These are phyloP conservation scores for Fusarium newnesense DNA, from an alignment of 2,329 filamentous ascomycete genomes.

Conservation along the genomic window DNA sequence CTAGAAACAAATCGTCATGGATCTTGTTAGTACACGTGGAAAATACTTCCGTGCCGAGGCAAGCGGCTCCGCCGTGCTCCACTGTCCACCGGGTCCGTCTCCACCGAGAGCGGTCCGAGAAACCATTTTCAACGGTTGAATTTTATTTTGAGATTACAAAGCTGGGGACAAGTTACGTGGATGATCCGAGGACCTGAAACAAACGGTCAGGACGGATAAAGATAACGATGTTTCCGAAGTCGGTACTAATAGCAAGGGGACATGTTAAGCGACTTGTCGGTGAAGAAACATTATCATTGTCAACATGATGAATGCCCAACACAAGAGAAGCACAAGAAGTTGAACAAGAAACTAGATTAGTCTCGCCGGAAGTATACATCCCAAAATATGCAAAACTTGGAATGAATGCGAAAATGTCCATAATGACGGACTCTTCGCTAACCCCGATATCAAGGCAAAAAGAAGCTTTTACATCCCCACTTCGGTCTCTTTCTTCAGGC, in stretches of 20 bases:
- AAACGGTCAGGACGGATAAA: background rate
- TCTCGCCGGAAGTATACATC: background rate
- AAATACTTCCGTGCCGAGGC: constrained; percentile 4
- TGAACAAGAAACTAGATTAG: no score
- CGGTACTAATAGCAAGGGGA: background rate
- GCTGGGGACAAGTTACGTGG: background rate
- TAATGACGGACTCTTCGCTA: background rate
- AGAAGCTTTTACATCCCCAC: background rate
- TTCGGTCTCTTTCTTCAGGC: background rate
- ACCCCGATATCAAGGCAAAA: background rate
- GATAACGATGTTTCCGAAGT: background rate
- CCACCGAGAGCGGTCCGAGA: background rate
- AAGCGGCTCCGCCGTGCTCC: background rate
- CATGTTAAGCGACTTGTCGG: background rate
- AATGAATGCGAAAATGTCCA: background rate
- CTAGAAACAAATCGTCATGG: background rate
- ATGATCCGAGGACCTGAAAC: background rate
- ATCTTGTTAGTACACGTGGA: background rate
- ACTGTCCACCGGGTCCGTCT: background rate
- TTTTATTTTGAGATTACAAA: constrained; percentile 11
- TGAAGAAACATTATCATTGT: background rate
- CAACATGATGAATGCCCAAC: background rate
- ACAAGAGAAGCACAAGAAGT: background rate
- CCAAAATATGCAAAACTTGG: background rate
- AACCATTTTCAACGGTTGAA: background rate